Conservation (phyloP, 1,284 basidiomycete species). For the Uromyces viciae-fabae region DNA sequence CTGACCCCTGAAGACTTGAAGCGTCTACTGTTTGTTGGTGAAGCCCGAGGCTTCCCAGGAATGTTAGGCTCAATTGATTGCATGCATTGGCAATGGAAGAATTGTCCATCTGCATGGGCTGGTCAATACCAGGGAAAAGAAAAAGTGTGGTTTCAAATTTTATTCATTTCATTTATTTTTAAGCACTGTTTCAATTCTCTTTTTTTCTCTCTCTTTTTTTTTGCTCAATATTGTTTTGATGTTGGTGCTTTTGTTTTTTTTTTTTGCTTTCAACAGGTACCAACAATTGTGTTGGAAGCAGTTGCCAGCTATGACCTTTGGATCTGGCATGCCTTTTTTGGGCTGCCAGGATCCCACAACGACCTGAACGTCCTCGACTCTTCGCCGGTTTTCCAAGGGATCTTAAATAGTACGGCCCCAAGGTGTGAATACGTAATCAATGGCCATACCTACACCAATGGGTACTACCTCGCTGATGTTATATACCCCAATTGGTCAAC, state of each 20-base stretch:
- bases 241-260: no score
- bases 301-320: background rate
- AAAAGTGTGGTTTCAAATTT: no score
- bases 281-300: no score
- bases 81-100: conserved; percentile 19
- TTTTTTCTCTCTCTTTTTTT: no score
- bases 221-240: no score
- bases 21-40: background rate
- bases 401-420: background rate
- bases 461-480: no score
- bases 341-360: background rate
- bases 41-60: background rate
- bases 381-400: background rate
- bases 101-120: background rate
- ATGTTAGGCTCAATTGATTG: background rate
- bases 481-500: no score
- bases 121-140: conserved; percentile 22
- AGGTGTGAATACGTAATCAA: background rate
- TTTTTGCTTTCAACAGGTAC: no score
- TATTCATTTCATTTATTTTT: no score
- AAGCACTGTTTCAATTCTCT: no score
- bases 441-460: no score
- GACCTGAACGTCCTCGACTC: background rate
- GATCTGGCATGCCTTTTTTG: no score
- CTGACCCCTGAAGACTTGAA: background rate